Evolutionary conservation across 371 early-diverging fungal species (phyloP).

Genomic region (Entomophthora muscae): DNA sequence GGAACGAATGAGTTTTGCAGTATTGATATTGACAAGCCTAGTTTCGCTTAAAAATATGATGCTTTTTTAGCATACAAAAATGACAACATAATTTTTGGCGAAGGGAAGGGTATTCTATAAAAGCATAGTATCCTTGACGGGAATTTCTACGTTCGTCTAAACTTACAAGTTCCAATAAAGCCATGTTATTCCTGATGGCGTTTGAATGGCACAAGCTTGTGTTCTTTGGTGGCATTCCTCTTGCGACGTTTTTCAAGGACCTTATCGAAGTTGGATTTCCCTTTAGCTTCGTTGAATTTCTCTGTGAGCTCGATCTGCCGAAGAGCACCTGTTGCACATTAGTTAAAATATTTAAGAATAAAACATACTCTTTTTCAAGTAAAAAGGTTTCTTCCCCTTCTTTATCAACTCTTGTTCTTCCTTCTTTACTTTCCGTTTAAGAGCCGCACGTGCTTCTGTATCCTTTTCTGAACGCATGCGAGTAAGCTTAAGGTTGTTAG

Average conservation of each 20-base stretch:
- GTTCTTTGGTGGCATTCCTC: slow-evolving; percentile 63
- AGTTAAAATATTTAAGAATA: background rate
- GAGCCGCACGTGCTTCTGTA: slow-evolving; percentile 31
- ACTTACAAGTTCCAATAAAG: no score
- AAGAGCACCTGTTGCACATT: slow-evolving; percentile 32
- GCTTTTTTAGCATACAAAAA: no score
- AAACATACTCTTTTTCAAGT: slow-evolving; percentile 55
- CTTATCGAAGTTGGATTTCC: slow-evolving; percentile 40
- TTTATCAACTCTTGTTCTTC: slow-evolving; percentile 51
- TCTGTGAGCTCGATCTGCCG: slow-evolving; percentile 57
- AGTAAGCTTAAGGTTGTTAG: slow-evolving; percentile 10
- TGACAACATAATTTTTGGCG: no score
- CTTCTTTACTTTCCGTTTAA: slow-evolving; percentile 52
- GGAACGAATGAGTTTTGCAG: no score
- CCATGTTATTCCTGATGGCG: slow-evolving; percentile 3
- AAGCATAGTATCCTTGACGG: no score
- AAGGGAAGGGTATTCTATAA: no score
- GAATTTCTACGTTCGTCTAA: no score
- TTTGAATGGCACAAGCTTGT: slow-evolving; percentile 13
- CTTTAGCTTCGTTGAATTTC: slow-evolving; percentile 39
- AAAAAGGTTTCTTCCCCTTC: slow-evolving; percentile 75
- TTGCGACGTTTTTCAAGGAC: slow-evolving; percentile 71
- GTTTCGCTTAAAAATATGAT: no score
- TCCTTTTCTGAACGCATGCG: slow-evolving; percentile 12
- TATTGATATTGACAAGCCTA: no score